Evolutionary conservation across 225 moss, liverwort and hornwort genomes (phyloP).

Genomic region (Anthoceros angustus): DNA sequence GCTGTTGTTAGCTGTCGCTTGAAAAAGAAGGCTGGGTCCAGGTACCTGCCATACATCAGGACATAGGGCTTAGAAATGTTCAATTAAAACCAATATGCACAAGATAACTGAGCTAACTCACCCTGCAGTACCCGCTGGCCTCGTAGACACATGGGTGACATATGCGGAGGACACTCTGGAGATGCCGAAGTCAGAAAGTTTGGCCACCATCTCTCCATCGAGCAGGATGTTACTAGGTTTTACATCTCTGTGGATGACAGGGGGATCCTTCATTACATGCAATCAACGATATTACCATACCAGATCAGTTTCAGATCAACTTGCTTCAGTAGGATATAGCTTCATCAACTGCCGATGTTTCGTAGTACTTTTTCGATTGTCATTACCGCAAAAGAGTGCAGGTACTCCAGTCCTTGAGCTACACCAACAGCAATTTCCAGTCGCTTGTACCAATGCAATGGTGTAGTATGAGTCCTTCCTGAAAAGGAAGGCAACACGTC

Average conservation of each 20-base stretch:
- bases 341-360: too few species aligned
- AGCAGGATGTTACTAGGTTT: constrained; percentile 40
- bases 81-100: constrained; percentile 2
- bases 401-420: constrained; percentile 48
- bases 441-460: constrained; percentile 44
- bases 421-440: constrained; percentile 44
- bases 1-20: constrained; percentile 42
- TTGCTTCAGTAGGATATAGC: neutral
- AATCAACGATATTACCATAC: neutral
- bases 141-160: constrained; percentile 37
- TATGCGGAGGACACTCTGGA: constrained; percentile 31
- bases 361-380: too few species aligned
- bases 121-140: constrained; percentile 48
- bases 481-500: neutral
- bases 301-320: neutral
- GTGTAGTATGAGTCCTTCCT: constrained; percentile 17
- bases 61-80: too few species aligned
- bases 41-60: constrained; percentile 14
- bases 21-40: constrained; percentile 41
- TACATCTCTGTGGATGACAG: constrained; percentile 39
- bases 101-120: constrained; percentile 4
- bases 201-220: constrained; percentile 36
- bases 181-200: constrained; percentile 41
- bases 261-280: constrained; percentile 20
- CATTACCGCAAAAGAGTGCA: constrained; percentile 47